Conservation (phyloP, 2,329 filamentous ascomycete species). For the Colletotrichum tamarilloi region DNA sequence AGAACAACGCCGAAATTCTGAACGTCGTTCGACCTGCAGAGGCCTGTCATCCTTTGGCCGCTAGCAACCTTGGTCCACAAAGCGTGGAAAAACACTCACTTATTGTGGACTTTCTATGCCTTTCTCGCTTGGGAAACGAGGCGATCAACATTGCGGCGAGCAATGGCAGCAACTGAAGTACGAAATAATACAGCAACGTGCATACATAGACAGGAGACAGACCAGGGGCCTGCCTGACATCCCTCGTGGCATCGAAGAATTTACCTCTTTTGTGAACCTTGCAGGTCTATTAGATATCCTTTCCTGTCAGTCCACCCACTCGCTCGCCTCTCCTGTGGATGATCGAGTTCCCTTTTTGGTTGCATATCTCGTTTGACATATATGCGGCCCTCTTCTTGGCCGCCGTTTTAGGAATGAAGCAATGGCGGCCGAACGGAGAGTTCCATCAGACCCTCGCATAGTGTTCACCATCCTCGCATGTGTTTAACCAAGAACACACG, state of each 20-base stretch:
- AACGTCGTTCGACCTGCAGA: conserved; percentile 9
- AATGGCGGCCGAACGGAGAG: not conserved
- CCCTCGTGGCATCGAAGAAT: conserved; percentile 19
- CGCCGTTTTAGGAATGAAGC: not conserved
- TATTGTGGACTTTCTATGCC: not conserved
- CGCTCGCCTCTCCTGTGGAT: not conserved
- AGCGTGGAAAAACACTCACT: not conserved
- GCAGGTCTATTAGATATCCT: not conserved
- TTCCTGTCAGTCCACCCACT: not conserved
- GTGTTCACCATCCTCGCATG: too few relatives aligned
- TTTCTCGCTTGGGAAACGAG: not conserved
- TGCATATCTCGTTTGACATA: not conserved
- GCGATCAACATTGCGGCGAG: conserved; percentile 9
- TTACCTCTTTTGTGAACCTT: not conserved
- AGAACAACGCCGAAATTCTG: conserved; percentile 6
- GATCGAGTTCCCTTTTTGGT: not conserved
- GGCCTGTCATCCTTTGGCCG: not conserved
- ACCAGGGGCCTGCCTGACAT: not conserved
- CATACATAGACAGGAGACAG: not conserved
- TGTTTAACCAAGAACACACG: not conserved
- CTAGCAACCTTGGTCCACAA: conserved; percentile 26
- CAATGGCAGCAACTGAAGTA: not conserved
- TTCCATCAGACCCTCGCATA: not conserved
- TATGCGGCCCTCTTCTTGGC: not conserved
- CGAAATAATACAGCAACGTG: not conserved